phyloP scores from a whole-genome alignment of 73 alveolate genomes.

The Symbiodinium natans region DNA sequence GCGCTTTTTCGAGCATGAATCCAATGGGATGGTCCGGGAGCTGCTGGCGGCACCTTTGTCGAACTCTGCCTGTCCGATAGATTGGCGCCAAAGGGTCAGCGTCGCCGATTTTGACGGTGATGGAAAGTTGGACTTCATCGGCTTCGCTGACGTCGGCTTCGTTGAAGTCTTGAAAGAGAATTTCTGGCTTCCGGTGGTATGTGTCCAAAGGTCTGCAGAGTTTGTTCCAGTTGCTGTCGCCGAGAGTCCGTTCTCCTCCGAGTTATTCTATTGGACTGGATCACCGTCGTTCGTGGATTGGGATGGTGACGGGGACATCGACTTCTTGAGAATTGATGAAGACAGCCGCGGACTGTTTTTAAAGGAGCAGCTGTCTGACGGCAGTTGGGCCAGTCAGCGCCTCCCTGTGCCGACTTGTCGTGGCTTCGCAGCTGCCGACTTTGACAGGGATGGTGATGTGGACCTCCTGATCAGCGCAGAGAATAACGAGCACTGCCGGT shows the following conservation, averaged over 20 bases:
- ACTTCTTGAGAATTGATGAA: not conserved
- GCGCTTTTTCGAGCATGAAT: constrained; percentile 17
- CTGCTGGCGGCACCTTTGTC: not conserved
- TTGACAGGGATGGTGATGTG: constrained; percentile 51
- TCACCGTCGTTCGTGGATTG: not conserved
- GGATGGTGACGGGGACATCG: not conserved
- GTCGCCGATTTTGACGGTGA: not conserved
- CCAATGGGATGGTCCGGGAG: not conserved
- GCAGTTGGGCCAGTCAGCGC: not conserved
- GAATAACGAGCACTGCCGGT: not conserved
- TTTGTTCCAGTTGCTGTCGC: no score
- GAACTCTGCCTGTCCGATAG: not conserved
- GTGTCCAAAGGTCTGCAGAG: not conserved
- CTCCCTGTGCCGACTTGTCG: not conserved
- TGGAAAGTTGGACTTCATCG: not conserved
- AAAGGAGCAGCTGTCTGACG: constrained; percentile 20
- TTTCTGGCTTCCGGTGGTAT: not conserved
- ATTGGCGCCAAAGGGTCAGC: not conserved
- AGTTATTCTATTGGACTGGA: not conserved
- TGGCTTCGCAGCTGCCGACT: constrained; percentile 16
- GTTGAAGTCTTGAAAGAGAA: no score
- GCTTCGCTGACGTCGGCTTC: not conserved
- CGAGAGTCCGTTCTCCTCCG: not conserved
- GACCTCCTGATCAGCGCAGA: not conserved
- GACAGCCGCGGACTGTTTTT: not conserved